These are phyloP conservation scores for Leishmania guyanensis DNA, from an alignment of 208 protist species.

Conservation along the genomic window DNA sequence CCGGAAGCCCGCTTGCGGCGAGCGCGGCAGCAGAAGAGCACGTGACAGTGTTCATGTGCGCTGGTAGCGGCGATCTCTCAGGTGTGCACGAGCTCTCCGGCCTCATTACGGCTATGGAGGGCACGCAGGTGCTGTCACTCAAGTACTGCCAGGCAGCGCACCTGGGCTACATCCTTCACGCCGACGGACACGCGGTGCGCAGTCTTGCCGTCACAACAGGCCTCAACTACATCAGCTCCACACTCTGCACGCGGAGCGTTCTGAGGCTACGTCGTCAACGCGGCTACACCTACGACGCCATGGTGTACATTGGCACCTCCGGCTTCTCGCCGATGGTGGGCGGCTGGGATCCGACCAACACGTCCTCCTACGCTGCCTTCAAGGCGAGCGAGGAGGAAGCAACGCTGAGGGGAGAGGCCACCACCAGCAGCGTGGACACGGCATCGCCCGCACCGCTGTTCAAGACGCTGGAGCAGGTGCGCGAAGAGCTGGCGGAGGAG, in stretches of 20 bases:
- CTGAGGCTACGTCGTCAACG: constrained; percentile 32
- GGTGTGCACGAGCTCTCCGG: constrained; percentile 50
- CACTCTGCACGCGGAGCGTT: constrained; percentile 45
- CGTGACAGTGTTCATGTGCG: constrained; percentile 48
- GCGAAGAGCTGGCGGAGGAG: constrained; percentile 14
- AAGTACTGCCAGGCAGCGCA: constrained; percentile 49
- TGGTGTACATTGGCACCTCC: constrained; percentile 63
- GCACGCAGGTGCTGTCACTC: constrained; percentile 29
- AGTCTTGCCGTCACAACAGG: constrained; percentile 55
- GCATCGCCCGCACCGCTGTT: constrained; percentile 15
- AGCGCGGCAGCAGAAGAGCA: neutral
- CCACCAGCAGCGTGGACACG: neutral
- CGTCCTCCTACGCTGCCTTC: constrained; percentile 23
- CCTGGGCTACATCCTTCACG: constrained; percentile 41
- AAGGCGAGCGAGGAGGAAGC: constrained; percentile 8
- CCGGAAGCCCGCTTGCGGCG: neutral
- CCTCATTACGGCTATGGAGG: constrained; percentile 36
- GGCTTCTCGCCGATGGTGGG: constrained; percentile 65
- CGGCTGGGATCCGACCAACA: constrained; percentile 60
- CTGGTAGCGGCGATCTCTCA: constrained; percentile 40
- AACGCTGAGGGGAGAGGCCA: constrained; percentile 18
- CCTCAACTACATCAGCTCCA: constrained; percentile 52
- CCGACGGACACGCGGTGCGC: constrained; percentile 33
- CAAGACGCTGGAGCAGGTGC: constrained; percentile 25
- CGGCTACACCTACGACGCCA: constrained; percentile 26